Evolutionary conservation across 192 early-diverging fungal genomes (phyloP).

Genomic region (Backusella macrospora): DNA sequence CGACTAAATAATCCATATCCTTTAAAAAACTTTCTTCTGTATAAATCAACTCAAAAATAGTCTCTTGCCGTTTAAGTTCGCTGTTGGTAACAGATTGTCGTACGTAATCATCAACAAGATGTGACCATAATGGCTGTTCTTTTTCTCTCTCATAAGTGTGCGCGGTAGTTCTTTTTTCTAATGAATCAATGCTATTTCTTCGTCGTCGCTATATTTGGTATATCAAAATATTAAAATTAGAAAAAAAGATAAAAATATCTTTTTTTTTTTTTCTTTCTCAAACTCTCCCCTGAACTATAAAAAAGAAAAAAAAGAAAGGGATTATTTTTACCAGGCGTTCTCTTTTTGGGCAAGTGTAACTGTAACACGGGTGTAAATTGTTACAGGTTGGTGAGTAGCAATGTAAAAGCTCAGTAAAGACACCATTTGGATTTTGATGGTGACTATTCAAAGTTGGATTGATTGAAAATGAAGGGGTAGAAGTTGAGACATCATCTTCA

Average conservation of each 20-base stretch:
- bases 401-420: conserved; percentile 85
- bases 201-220: conserved; percentile 15
- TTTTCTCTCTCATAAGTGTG: conserved; percentile 15
- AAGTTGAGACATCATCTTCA: background rate
- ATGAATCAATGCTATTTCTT: background rate
- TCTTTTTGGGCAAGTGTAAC: conserved; percentile 78
- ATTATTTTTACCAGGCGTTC: conserved; percentile 4
- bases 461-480: background rate
- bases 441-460: background rate
- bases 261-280: background rate
- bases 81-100: conserved; percentile 36
- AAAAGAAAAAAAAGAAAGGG: background rate
- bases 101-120: conserved; percentile 15
- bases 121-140: conserved; percentile 20
- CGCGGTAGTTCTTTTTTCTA: conserved; percentile 1
- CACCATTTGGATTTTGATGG: conserved; percentile 49
- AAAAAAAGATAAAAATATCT: background rate
- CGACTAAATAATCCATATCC: conserved; percentile 80
- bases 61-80: conserved; percentile 91
- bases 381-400: conserved; percentile 95
- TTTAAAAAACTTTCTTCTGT: conserved; percentile 90
- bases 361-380: conserved; percentile 81
- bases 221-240: conserved; percentile 12
- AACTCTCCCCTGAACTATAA: background rate
- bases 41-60: conserved; percentile 89